These are phyloP conservation scores for Cyberlindnera bimundalis DNA, from an alignment of 805 yeast genomes.

Conservation along the genomic window DNA sequence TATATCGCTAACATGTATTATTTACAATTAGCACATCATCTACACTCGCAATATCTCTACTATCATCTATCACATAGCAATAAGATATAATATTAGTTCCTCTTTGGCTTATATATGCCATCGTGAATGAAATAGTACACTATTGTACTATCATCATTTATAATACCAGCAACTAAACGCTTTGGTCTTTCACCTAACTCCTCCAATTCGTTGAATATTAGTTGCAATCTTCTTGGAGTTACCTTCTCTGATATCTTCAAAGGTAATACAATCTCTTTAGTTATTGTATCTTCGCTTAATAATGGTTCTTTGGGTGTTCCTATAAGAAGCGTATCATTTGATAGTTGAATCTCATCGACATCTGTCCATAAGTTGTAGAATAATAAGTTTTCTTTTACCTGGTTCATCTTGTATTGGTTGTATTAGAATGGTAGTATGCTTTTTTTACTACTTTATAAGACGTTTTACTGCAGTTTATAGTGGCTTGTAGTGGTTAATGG, in stretches of 20 bases:
- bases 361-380: constrained; percentile 25
- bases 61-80: no score
- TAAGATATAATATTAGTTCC: constrained; percentile 44
- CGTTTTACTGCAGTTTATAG: no score
- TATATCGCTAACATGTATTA: no score
- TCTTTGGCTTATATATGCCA: constrained; percentile 63
- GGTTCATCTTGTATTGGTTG: background rate
- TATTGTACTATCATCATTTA: constrained; percentile 64
- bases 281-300: constrained; percentile 17
- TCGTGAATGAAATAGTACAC: constrained; percentile 67
- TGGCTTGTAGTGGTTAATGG: no score
- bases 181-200: constrained; percentile 31
- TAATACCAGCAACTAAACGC: constrained; percentile 51
- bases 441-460: no score
- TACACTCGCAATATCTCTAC: no score
- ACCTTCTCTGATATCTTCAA: constrained; percentile 20
- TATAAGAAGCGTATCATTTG: constrained; percentile 8
- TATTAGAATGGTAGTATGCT: background rate
- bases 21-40: no score
- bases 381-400: constrained; percentile 23
- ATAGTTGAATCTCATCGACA: constrained; percentile 13
- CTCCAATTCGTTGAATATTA: constrained; percentile 35
- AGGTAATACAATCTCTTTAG: constrained; percentile 9
- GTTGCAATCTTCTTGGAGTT: constrained; percentile 37
- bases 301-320: constrained; percentile 26